phyloP scores from a whole-genome alignment of 768 basidiomycete species.

The Russula sp. region DNA sequence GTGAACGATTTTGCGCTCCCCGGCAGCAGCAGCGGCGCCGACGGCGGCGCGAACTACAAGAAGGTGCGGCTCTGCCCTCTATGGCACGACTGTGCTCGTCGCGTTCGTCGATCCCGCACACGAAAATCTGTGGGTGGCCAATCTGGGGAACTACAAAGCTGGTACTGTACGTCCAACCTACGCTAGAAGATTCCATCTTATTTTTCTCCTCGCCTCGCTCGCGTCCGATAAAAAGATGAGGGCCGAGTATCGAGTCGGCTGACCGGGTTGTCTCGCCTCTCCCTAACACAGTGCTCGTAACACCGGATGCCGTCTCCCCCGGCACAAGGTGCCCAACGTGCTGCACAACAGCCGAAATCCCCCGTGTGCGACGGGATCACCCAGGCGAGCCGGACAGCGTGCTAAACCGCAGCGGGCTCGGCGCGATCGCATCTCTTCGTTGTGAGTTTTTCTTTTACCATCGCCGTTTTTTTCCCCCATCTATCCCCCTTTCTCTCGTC shows the following conservation, averaged over 20 bases:
- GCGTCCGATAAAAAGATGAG: background rate
- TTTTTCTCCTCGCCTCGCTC: too few relatives aligned
- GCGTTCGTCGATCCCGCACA: constrained; percentile 65
- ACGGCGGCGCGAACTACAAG: constrained; percentile 47
- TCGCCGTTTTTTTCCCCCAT: background rate
- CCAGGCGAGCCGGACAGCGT: constrained; percentile 66
- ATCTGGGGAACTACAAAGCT: constrained; percentile 76
- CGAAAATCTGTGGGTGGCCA: constrained; percentile 73
- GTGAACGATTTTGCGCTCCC: constrained; percentile 55
- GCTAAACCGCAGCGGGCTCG: constrained; percentile 60
- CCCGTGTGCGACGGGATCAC: constrained; percentile 56
- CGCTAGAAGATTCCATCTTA: too few relatives aligned
- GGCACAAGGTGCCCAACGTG: constrained; percentile 50
- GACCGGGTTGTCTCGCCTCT: background rate
- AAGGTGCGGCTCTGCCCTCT: constrained; percentile 72
- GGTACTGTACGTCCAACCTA: constrained; percentile 39
- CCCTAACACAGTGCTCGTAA: constrained; percentile 32
- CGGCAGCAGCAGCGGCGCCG: too few relatives aligned
- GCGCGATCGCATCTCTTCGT: constrained; percentile 70
- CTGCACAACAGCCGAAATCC: constrained; percentile 66
- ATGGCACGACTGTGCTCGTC: constrained; percentile 74
- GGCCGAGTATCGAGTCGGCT: background rate
- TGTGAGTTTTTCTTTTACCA: constrained; percentile 39
- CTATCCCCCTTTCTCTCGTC: background rate
- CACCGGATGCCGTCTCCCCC: constrained; percentile 40